Evolutionary conservation across 495 filamentous ascomycete genomes (phyloP).

Genomic region (Poronia punctata): DNA sequence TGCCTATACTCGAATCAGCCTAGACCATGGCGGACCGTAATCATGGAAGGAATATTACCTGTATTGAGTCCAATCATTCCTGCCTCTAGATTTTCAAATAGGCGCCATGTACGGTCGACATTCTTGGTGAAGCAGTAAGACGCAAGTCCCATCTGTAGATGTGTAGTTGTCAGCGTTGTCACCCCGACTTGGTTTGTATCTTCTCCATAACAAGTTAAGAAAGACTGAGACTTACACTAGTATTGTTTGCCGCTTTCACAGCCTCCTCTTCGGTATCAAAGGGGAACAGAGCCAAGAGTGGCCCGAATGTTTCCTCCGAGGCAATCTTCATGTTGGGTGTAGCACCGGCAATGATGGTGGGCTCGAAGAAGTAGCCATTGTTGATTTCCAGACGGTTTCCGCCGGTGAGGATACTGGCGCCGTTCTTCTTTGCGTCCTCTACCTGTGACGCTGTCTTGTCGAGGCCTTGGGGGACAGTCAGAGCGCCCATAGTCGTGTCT

Average conservation of each 20-base stretch:
- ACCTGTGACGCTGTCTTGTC: slow-evolving; percentile 58
- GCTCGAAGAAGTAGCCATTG: slow-evolving; percentile 64
- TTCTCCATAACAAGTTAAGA: too few relatives aligned
- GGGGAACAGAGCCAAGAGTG: slow-evolving; percentile 57
- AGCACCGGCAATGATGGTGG: slow-evolving; percentile 59
- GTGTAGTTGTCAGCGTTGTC: slow-evolving; percentile 17
- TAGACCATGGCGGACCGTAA: not conserved
- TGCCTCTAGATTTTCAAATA: slow-evolving; percentile 67
- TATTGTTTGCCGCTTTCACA: slow-evolving; percentile 54
- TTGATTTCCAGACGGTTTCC: slow-evolving; percentile 29
- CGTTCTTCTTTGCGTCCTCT: slow-evolving; percentile 54
- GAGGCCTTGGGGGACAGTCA: slow-evolving; percentile 57
- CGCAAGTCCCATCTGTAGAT: slow-evolving; percentile 52
- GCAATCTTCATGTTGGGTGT: slow-evolving; percentile 58
- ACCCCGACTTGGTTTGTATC: too few relatives aligned
- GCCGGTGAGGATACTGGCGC: slow-evolving; percentile 56
- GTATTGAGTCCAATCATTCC: slow-evolving; percentile 72
- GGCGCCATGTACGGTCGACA: slow-evolving; percentile 61
- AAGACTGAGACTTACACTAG: slow-evolving; percentile 42
- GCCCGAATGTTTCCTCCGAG: slow-evolving; percentile 64
- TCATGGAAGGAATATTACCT: slow-evolving; percentile 29
- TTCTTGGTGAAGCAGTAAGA: slow-evolving; percentile 72
- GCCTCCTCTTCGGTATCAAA: slow-evolving; percentile 68
- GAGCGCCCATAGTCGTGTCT: slow-evolving; percentile 58
- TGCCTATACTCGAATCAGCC: slow-evolving; percentile 30